Evolutionary conservation across 768 basidiomycete genomes (phyloP), one percentile per base, ranked within the genome.

Genomic region (Amanita rubescens): DNA sequence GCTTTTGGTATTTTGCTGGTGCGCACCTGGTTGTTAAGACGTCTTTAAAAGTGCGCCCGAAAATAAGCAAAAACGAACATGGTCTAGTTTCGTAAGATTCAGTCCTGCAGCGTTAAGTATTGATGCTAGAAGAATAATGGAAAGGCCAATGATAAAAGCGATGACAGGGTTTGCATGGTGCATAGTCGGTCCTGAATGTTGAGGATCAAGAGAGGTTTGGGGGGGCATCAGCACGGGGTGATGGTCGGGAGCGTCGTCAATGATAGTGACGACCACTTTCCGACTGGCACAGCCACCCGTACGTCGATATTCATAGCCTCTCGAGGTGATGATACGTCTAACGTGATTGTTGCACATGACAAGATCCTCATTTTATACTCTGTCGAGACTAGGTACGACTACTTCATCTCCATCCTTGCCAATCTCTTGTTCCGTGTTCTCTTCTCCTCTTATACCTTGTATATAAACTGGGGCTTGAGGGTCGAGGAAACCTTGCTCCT

Each of bases 41-140:
- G 17, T 27, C 5, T 24, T 61, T 19, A 52, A 39, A n/a, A 27
- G 24, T 6, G 34, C 48, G 30, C 42, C 17, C 20, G 34, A 22
- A 34, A 52, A 46, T 3, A 32, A 42, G 45, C 20, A 32, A 56
- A 42, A 25, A 72, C 84, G 59, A 52, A 87, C 84, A 79, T 94
- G 92, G 70, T 96, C 94, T 38, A 95, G 71, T 69, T 97, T 98
- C 34, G 92, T 94, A 55, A 97, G 73, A 64, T 96, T 97, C 38
- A 98, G 76, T n/a, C 94, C 94, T 0, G 87, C 90, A 32, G 91
- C 90, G 61, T 91, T 93, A 59, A 92, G 76, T n/a, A 91, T 77
- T 15, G 87, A 90, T 0, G 92, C 87, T 6, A 88, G 72, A 2
- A 91, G 71, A 45, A 96, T 83, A 59, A 97, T 95, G 41, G 85